Conservation (phyloP, 495 filamentous ascomycete species). For the Peziza echinospora region DNA sequence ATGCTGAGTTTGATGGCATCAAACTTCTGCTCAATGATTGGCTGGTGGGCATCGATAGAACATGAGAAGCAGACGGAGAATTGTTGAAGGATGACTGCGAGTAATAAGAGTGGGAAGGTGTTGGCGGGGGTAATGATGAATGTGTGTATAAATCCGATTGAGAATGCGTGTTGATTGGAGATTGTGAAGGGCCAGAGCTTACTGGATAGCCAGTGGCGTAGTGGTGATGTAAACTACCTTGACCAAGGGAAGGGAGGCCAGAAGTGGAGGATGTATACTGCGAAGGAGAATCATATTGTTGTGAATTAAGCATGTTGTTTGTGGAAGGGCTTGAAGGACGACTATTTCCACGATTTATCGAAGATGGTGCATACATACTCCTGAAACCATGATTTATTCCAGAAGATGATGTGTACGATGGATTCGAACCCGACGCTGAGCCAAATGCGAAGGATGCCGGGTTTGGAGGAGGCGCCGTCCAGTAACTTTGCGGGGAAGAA, state of each 20-base stretch:
- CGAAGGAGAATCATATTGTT: constrained; percentile 5
- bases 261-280: neutral
- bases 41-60: neutral
- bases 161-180: constrained; percentile 17
- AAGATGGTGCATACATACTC: constrained; percentile 10
- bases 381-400: constrained; percentile 9
- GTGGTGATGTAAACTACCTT: constrained; percentile 7
- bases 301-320: constrained; percentile 13
- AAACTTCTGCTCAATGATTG: neutral
- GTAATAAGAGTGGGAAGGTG: constrained; percentile 15
- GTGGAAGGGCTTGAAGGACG: constrained; percentile 15
- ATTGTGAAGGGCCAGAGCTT: constrained; percentile 5
- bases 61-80: neutral
- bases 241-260: constrained; percentile 17
- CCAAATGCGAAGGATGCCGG: constrained; percentile 14
- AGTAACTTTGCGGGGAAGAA: constrained; percentile 16
- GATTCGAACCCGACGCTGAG: constrained; percentile 3
- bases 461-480: constrained; percentile 5
- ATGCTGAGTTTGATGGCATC: too few species aligned
- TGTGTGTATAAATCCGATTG: constrained; percentile 16
- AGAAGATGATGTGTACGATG: neutral
- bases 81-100: neutral
- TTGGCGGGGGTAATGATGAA: constrained; percentile 12
- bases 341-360: constrained; percentile 10
- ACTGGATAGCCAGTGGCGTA: constrained; percentile 13